A percentile compares a stretch with the other conserved stretches of the same genome.
Conservation (phyloP, 2,329 filamentous ascomycete genomes). For the Colletotrichum neosansevieriae region DNA sequence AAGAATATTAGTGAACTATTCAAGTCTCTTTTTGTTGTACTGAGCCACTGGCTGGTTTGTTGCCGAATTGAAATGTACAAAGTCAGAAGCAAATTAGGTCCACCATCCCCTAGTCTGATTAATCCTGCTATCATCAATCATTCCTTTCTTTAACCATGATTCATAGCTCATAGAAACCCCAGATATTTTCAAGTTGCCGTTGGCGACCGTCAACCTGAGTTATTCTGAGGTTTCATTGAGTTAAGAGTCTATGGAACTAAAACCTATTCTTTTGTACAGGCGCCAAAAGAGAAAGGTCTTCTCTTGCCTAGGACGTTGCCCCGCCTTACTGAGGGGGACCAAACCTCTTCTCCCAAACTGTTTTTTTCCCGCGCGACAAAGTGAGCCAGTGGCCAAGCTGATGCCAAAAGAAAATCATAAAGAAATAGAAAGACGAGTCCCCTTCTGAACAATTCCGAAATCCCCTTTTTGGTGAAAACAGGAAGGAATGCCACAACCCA, state of each 20-base stretch:
- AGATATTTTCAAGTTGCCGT: constrained; percentile 14
- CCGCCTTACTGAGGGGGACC: constrained; percentile 1
- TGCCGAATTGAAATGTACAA: constrained; percentile 39
- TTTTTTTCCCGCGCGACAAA: background rate
- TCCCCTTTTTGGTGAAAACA: constrained; percentile 31
- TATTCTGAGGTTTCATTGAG: too few relatives aligned
- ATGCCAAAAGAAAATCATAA: constrained; percentile 27
- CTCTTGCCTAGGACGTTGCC: constrained; percentile 1
- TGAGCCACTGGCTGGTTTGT: constrained; percentile 23
- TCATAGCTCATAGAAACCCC: background rate
- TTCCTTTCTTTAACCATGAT: background rate
- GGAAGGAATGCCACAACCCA: constrained; percentile 30
- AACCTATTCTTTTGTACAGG: background rate
- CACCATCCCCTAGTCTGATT: background rate
- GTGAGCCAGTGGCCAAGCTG: constrained; percentile 22
- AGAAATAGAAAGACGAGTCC: constrained; percentile 33
- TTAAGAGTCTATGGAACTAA: background rate
- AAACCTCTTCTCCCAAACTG: constrained; percentile 8
- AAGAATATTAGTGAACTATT: constrained; percentile 18
- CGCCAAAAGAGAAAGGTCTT: background rate
- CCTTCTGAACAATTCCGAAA: constrained; percentile 38
- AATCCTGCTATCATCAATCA: constrained; percentile 8
- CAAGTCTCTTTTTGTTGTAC: constrained; percentile 16
- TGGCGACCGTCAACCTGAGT: constrained; percentile 35
- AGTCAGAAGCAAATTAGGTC: constrained; percentile 23